Base-by-base conservation (phyloP, 306 rosid genomes). In the Pyrus betulifolia region DNA sequence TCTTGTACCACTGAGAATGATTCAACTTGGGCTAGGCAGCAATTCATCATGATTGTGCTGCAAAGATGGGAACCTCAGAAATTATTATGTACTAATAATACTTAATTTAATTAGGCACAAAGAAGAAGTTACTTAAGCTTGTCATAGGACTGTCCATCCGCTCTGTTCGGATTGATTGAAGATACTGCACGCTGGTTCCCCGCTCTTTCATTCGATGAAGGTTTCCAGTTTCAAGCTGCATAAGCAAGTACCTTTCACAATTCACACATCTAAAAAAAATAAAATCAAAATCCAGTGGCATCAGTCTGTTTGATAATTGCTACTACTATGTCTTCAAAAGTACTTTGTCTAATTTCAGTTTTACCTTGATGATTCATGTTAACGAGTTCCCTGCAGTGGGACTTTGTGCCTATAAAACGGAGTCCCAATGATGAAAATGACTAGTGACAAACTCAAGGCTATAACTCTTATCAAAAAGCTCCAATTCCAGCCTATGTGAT, bases 1-100 rank as follows among this genome's bases (percentile, higher is more conserved):
- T 86, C 89, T 79, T 87, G 84, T 28, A 70, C 69, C 21, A 85
- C 84, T 71, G 87, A 76, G 76, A 78, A 83, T 81, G 86, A 85
- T 22, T 72, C 59, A 1, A 81, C 68, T 67, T 83, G 87, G 31
- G 83, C 87, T 23, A 80, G 17, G 59, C 85, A 78, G 63, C 83
- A 82, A 71, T 76, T 76, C 87, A 83, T 70, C 87, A 76, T 58
- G 54, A 82, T 83, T 72, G 91, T 78, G 74, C 80, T 44, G 70
- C 74, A 65, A 82, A 82, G 18, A 80, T 81, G 0, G 80, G 77
- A 83, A 78, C 71, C 85, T 83, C 74, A 27, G 12, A 60, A 60
- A 60, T 59, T 46, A n/a, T 42, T 46, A 46, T 71, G n/a, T 60
- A 72, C 23, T 46, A 46, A 46, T 38, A 51, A 64, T 75, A 49